phyloP scores from a whole-genome alignment of 179 eudicot genomes.

The Silene vulgaris region DNA sequence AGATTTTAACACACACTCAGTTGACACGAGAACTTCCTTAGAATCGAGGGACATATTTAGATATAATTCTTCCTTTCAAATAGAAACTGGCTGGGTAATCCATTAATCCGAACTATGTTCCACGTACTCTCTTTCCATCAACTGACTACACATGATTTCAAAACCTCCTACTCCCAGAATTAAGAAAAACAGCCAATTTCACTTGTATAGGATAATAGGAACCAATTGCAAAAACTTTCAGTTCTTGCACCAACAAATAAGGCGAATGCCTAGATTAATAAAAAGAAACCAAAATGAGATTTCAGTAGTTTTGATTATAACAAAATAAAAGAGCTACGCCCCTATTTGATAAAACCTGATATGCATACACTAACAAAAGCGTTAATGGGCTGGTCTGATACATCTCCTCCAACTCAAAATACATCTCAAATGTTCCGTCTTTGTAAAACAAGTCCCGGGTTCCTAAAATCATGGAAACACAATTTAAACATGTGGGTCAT shows the following conservation, averaged over 20 bases:
- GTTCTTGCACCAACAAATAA: no score
- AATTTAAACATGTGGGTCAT: no score
- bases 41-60: not conserved
- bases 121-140: not conserved
- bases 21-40: not conserved
- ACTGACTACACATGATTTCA: not conserved
- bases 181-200: not conserved
- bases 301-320: no score
- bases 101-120: not conserved
- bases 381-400: no score
- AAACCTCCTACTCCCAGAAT: not conserved
- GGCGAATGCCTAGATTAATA: no score
- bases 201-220: not conserved
- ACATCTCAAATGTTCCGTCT: no score
- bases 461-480: no score
- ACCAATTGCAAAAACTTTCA: not conserved
- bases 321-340: not conserved
- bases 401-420: no score
- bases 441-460: no score
- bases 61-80: not conserved
- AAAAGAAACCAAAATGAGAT: no score
- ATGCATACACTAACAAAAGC: not conserved
- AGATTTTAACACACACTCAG: slow-evolving; percentile 6
- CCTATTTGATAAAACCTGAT: not conserved
- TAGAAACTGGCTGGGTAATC: not conserved